A percentile compares a stretch with the other conserved stretches of the same genome.
phyloP scores from a whole-genome alignment of 306 rosid species.

The Quercus dentata region DNA sequence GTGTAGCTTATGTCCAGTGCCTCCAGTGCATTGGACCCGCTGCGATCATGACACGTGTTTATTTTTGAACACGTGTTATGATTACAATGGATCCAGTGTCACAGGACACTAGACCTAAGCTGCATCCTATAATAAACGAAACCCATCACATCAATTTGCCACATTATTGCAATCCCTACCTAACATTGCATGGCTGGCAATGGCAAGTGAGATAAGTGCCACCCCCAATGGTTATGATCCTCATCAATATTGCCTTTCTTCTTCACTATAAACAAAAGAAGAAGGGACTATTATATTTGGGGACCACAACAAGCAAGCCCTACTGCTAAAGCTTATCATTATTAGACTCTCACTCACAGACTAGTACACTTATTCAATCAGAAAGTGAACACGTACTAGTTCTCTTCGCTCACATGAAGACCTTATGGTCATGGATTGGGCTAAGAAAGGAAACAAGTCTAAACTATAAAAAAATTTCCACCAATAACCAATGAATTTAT shows the following conservation, averaged over 20 bases:
- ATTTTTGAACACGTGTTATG: too few relatives aligned
- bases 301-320: conserved; percentile 29
- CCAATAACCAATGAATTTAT: background rate
- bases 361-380: background rate
- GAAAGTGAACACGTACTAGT: background rate
- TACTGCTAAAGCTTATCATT: conserved; percentile 5
- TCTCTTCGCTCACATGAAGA: background rate
- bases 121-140: background rate
- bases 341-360: background rate
- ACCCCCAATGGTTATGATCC: conserved; percentile 21
- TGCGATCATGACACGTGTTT: too few relatives aligned
- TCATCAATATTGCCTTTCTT: conserved; percentile 22
- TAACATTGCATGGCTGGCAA: conserved; percentile 46
- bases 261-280: conserved; percentile 22
- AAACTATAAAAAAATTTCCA: background rate
- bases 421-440: background rate
- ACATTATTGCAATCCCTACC: conserved; percentile 26
- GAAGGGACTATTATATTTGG: conserved; percentile 3
- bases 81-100: too few relatives aligned
- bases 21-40: accelerated
- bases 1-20: too few relatives aligned
- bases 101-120: too few relatives aligned
- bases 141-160: conserved; percentile 23
- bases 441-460: background rate
- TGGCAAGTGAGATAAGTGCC: conserved; percentile 39